These are phyloP conservation scores for Saccharomyces uvarum DNA, from an alignment of 1,139 yeast genomes.

Conservation along the genomic window DNA sequence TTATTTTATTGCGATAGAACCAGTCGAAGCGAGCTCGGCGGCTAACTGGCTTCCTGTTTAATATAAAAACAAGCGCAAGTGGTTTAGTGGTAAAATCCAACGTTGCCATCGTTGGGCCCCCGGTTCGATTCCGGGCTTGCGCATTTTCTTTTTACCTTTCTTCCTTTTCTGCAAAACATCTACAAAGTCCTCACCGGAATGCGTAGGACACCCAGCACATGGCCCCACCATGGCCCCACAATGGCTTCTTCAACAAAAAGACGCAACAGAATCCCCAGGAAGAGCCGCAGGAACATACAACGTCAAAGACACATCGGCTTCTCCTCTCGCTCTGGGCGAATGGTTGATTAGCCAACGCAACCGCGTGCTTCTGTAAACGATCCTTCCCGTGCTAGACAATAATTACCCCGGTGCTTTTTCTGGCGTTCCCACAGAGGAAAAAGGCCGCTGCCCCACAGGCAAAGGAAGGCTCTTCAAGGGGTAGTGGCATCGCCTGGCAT, in stretches of 20 bases:
- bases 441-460: background rate
- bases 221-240: background rate
- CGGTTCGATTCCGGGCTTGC: slow-evolving; percentile 12
- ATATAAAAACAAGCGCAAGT: background rate
- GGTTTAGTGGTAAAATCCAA: slow-evolving; percentile 1
- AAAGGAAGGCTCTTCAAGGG: background rate
- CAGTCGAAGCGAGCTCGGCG: no score
- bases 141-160: background rate
- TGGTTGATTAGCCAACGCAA: background rate
- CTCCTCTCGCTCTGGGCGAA: background rate
- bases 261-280: background rate
- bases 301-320: background rate
- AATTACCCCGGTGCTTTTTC: background rate
- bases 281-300: background rate
- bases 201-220: background rate
- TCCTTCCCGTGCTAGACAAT: background rate
- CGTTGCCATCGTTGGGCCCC: slow-evolving; percentile 4
- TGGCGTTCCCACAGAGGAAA: background rate
- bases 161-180: no score
- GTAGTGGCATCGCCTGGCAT: background rate
- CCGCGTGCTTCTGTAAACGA: background rate
- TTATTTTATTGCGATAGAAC: no score
- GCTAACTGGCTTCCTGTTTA: background rate
- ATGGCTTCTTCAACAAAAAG: background rate
- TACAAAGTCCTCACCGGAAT: background rate